Evolutionary conservation across 148 eudicot species (phyloP), one percentile per base, ranked within the genome.

Genomic region (Vaccinium corymbosum): DNA sequence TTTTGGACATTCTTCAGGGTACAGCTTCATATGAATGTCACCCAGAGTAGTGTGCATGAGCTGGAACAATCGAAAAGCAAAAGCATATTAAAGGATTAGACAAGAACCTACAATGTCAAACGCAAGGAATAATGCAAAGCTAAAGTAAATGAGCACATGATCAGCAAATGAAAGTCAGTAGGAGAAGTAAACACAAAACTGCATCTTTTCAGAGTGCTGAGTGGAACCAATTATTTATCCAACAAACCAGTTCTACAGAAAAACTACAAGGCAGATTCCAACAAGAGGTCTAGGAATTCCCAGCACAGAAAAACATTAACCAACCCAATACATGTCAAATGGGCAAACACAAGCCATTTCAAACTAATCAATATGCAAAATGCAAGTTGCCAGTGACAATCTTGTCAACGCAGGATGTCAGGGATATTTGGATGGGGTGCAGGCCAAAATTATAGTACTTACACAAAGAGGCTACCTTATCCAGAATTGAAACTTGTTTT

Each of bases 1-100:
- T 89, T 91, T 97, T 68, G 98, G 99, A 86, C 99, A 97, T 89
- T 97, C 99, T 90, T 97, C 99, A 74, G 99, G 98, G 89, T 97
- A 97, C 76, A 97, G 90, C 95, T 90, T 93, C 94, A 95, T 93
- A 89, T 97, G 98, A 84, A 97, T 85, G 77, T 97, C 99, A 84
- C 99, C 99, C 94, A 97, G 87, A 3, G 91, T 94, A n/a, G 98
- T 95, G 85, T 97, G 95, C 90, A 97, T 25, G 81, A 97, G 90
- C 99, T 97, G 93, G 73, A 77, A 38, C 51, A 78, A 20, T 71
- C 46, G 22, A 79, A 25, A 72, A 38, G 8, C 27, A 46, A 82
- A 29, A 55, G 16, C 38, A 79, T 49, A 66, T 20, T 19, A 2
- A 83, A 13, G 70, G 10, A 10, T 56, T 19, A 80, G 78, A 81